phyloP scores from a whole-genome alignment of 106 monocot species.

The Dendrobium nobile region DNA sequence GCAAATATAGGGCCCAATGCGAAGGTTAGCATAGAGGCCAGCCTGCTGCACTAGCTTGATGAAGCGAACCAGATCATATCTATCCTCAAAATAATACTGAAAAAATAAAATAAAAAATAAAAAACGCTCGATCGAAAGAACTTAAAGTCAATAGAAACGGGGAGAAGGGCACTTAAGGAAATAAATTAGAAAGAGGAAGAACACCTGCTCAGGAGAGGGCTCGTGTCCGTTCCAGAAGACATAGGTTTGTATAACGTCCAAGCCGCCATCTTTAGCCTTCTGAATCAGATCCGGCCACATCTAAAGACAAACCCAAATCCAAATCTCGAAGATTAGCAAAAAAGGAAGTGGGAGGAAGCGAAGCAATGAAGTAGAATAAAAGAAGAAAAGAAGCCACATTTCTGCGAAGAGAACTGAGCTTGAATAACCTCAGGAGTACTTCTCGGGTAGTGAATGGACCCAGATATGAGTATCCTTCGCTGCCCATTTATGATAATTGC shows the following conservation, averaged over 20 bases:
- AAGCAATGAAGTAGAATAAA: background rate
- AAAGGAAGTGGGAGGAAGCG: background rate
- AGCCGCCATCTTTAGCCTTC: slow-evolving; percentile 60
- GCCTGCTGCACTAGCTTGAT: slow-evolving; percentile 27
- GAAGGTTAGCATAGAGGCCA: slow-evolving; percentile 28
- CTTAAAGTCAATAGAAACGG: background rate
- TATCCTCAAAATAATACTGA: slow-evolving; percentile 38
- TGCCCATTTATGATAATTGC: slow-evolving; percentile 36
- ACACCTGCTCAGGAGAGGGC: slow-evolving; percentile 29
- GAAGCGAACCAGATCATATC: slow-evolving; percentile 36
- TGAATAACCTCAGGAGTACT: slow-evolving; percentile 34
- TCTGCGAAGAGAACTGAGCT: background rate
- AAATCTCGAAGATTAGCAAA: background rate
- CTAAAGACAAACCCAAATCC: slow-evolving; percentile 8
- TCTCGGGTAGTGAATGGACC: slow-evolving; percentile 52
- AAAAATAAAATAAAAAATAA: background rate
- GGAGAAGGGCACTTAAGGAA: too few species aligned
- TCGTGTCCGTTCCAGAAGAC: slow-evolving; percentile 75
- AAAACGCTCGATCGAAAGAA: background rate
- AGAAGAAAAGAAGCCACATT: background rate
- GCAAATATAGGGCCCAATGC: slow-evolving; percentile 41
- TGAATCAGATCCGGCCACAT: slow-evolving; percentile 57
- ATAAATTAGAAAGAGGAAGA: background rate
- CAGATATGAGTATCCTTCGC: slow-evolving; percentile 47
- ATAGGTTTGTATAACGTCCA: slow-evolving; percentile 66